phyloP scores from a whole-genome alignment of 495 filamentous ascomycete genomes.

The Cercophora newfieldiana region DNA sequence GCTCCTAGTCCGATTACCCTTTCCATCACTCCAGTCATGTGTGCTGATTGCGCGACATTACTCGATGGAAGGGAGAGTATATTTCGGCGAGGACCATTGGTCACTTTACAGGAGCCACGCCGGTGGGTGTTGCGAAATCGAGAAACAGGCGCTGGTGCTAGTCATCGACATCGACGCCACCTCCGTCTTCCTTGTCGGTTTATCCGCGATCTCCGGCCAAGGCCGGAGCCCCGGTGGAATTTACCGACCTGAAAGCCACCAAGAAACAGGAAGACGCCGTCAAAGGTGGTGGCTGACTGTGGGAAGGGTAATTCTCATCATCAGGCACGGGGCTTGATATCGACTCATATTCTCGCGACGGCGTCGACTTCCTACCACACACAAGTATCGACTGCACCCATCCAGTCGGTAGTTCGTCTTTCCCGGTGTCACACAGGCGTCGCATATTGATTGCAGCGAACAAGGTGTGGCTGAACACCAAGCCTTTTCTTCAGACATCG shows the following conservation, averaged over 20 bases:
- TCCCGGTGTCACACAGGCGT: neutral
- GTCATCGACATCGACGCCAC: neutral
- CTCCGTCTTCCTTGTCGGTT: neutral
- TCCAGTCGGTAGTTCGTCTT: neutral
- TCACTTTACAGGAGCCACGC: neutral
- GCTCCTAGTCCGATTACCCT: too few relatives aligned
- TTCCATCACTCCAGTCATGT: neutral
- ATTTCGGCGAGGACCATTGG: neutral
- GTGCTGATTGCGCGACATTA: too few relatives aligned
- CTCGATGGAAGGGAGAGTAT: neutral
- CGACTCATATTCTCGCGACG: neutral
- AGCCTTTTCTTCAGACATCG: neutral
- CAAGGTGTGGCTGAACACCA: conserved; percentile 2
- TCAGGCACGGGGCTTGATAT: neutral
- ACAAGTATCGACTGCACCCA: neutral
- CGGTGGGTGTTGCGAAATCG: neutral
- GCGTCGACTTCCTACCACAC: neutral
- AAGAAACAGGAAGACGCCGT: neutral
- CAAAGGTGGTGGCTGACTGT: too few relatives aligned
- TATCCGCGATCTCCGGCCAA: too few relatives aligned
- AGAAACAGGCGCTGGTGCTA: too few relatives aligned
- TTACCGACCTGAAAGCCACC: neutral
- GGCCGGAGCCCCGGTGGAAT: neutral
- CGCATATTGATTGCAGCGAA: neutral
- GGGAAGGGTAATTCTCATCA: too few relatives aligned